phyloP scores from a whole-genome alignment of 2,329 filamentous ascomycete species.

The Harringtonia aguacate region DNA sequence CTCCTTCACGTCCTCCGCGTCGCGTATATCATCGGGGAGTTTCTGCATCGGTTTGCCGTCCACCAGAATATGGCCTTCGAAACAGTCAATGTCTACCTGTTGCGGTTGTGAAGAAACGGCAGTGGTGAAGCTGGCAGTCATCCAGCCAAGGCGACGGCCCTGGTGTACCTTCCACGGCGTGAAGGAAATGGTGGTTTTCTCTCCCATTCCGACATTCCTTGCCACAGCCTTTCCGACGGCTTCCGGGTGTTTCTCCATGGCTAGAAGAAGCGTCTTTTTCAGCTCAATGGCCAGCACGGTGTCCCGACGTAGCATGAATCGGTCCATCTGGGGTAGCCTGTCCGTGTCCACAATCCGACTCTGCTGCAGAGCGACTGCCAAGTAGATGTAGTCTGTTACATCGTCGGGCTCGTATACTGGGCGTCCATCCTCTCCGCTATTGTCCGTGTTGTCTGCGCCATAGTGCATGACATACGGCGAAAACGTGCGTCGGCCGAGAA shows the following conservation, averaged over 20 bases:
- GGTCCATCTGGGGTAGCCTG: background rate
- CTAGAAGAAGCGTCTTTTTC: background rate
- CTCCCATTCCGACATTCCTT: background rate
- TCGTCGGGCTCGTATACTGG: background rate
- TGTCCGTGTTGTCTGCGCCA: background rate
- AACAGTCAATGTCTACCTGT: conserved; percentile 22
- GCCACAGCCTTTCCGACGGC: background rate
- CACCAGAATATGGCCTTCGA: conserved; percentile 24
- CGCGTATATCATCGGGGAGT: conserved; percentile 39
- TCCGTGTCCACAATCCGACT: conserved; percentile 1
- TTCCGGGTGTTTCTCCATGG: background rate
- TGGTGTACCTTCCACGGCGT: background rate
- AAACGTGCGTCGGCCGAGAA: conserved; percentile 40
- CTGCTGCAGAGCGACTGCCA: conserved; percentile 8
- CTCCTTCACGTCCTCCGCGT: conserved; percentile 28
- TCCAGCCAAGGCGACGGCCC: conserved; percentile 1
- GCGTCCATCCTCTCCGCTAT: background rate
- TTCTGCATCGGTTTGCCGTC: conserved; percentile 26
- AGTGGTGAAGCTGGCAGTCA: background rate
- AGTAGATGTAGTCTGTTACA: background rate
- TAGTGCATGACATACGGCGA: conserved; percentile 2
- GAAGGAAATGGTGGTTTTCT: background rate
- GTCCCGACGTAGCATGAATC: background rate
- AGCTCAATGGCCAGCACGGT: background rate
- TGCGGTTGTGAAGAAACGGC: conserved; percentile 11